Evolutionary conservation across 768 basidiomycete species (phyloP), one percentile per base, ranked within the genome.

Genomic region (Coprinellus micaceus): DNA sequence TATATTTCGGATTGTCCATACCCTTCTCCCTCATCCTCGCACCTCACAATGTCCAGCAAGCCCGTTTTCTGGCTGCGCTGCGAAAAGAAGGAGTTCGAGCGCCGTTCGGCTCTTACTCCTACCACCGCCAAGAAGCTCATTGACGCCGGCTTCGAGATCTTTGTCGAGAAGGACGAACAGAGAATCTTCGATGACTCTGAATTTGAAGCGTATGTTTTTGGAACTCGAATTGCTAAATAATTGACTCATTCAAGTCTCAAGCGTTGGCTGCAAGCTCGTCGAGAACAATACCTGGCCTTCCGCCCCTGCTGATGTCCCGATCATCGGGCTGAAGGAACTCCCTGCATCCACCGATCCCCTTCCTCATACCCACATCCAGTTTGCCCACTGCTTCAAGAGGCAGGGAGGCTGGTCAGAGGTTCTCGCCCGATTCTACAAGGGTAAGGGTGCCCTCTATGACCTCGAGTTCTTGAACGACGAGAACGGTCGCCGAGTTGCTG

Each of bases 281-380:
- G 83, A 82, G 13, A 89, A 95, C 72, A 91, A 94, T 67, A 80
- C 89, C 10, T 99, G 96, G 96, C 84, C 91, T 17, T 77, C 65
- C 45, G 95, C 95, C 0, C 92, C 94, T 0, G 71, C 69, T 22
- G 71, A 82, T 41, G 73, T 85, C 30, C 88, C 89, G 41, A 95
- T 99, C 71, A 86, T 98, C 64, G 97, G 97, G 4, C 80, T 99
- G 70, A 99, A 99, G 77, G 97, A 98, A 67, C 84, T 98, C n/a
- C 85, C 89, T 22, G 83, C 75, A 53, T 95, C 93, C 40, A 79
- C 82, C 45, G 85, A 85, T 30, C 89, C 96, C 21, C 76, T 99
- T 17, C 85, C 83, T 7, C 97, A 99, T 72, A 93, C 91, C 2
- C 97, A 99, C 72, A 94, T 99, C 67, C 94, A 97, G 65, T 99